Conservation (phyloP, 495 filamentous ascomycete genomes). For the Trichoderma gamsii region DNA sequence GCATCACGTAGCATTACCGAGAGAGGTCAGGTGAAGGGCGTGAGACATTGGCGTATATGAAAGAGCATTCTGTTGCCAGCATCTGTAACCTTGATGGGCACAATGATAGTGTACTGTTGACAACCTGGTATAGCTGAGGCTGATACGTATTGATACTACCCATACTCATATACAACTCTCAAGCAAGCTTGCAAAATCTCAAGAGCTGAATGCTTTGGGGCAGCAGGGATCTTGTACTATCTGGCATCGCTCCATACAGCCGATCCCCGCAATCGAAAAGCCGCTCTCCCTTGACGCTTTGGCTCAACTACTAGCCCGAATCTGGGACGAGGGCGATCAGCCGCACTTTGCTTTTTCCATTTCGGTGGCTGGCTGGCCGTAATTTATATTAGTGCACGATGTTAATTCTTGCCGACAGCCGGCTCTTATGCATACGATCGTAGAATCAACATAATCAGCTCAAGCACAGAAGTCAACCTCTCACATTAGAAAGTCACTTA, state of each 20-base stretch:
- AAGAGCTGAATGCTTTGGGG: neutral
- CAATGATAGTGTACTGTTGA: no score
- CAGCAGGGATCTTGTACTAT: neutral
- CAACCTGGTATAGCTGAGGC: no score
- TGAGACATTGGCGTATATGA: no score
- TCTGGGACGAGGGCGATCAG: neutral
- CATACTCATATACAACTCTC: no score
- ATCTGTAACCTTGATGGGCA: no score
- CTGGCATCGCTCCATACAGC: neutral
- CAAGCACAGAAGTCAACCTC: no score
- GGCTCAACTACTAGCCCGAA: neutral
- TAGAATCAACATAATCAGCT: neutral
- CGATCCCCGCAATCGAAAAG: neutral
- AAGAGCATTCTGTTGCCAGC: no score
- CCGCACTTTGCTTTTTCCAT: neutral
- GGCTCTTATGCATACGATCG: no score
- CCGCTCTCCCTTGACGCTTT: constrained; percentile 6
- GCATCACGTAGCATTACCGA: neutral
- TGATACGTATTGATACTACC: no score
- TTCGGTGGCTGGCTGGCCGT: neutral
- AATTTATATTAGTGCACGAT: neutral
- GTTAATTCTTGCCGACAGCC: neutral
- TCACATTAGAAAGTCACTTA: no score
- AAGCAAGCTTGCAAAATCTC: no score
- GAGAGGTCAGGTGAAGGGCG: no score